A percentile compares a stretch with the other conserved stretches of the same genome.
These are phyloP conservation scores for Ramularia endophylla DNA, from an alignment of 2,329 filamentous ascomycete species.

Conservation along the genomic window DNA sequence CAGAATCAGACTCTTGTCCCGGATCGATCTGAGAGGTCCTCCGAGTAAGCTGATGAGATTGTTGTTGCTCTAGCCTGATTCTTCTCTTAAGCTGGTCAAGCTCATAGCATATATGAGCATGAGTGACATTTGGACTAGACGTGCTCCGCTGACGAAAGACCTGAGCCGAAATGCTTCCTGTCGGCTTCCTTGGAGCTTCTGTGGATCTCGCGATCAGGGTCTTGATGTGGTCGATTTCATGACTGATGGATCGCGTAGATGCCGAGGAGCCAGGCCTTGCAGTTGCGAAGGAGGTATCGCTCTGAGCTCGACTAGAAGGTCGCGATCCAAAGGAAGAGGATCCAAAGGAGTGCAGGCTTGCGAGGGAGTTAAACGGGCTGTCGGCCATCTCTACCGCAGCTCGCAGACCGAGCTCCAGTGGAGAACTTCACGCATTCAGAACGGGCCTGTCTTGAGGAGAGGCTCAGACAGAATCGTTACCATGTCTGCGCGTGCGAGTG, in stretches of 20 bases:
- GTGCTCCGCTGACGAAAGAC: conserved; percentile 20
- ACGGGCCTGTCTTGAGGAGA: too few relatives aligned
- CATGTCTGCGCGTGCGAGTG: too few relatives aligned
- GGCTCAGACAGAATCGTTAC: too few relatives aligned
- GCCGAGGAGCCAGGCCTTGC: conserved; percentile 9
- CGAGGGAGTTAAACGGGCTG: conserved; percentile 1
- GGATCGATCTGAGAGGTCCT: conserved; percentile 15
- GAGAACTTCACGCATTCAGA: too few relatives aligned
- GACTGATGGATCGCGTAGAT: conserved; percentile 14
- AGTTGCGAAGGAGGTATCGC: conserved; percentile 9
- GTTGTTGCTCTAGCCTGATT: conserved; percentile 22
- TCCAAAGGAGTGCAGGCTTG: background rate
- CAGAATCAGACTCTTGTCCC: conserved; percentile 22
- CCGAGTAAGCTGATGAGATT: conserved; percentile 6
- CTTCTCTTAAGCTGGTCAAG: conserved; percentile 27
- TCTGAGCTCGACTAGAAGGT: conserved; percentile 9
- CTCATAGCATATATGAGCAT: conserved; percentile 22
- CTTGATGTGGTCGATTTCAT: conserved; percentile 26
- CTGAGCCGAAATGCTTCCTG: conserved; percentile 23
- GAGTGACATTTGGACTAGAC: conserved; percentile 9
- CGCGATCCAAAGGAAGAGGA: conserved; percentile 4
- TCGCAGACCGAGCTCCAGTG: too few relatives aligned
- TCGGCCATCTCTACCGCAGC: background rate
- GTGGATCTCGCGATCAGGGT: conserved; percentile 19
- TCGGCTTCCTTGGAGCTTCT: conserved; percentile 10